These are phyloP conservation scores for Cephalotrichum gorgonifer DNA, from an alignment of 2,329 filamentous ascomycete species.

Conservation along the genomic window DNA sequence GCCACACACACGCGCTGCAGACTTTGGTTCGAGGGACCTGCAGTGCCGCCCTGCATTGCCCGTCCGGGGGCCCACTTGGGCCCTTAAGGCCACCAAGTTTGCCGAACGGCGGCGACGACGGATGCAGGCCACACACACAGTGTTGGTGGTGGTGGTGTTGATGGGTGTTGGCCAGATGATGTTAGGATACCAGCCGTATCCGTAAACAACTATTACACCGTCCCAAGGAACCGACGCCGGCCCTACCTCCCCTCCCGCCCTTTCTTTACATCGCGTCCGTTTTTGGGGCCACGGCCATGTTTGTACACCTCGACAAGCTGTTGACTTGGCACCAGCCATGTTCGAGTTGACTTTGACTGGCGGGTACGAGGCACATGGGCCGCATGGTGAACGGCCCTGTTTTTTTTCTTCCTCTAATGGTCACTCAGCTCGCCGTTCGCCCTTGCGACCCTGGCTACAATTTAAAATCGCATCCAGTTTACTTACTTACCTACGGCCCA, in stretches of 20 bases:
- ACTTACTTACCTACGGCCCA: too few relatives aligned
- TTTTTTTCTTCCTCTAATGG: background rate
- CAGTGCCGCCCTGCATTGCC: background rate
- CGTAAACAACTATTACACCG: background rate
- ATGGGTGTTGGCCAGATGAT: background rate
- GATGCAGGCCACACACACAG: background rate
- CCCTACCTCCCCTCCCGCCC: background rate
- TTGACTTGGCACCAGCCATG: constrained; percentile 1
- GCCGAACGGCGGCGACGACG: background rate
- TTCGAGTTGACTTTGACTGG: background rate
- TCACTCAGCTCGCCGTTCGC: background rate
- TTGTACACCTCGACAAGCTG: constrained; percentile 1
- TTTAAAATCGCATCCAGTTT: background rate
- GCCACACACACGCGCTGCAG: background rate
- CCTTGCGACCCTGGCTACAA: background rate
- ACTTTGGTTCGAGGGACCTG: background rate
- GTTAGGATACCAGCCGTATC: background rate
- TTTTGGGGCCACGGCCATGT: constrained; percentile 1
- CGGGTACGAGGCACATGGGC: background rate
- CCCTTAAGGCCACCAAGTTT: background rate
- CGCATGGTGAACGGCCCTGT: background rate
- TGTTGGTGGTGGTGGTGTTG: background rate
- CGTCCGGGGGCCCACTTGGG: background rate
- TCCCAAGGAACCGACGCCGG: background rate
- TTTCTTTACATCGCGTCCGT: background rate